phyloP scores from a whole-genome alignment of 768 basidiomycete species.

The Tricholomella constricta region DNA sequence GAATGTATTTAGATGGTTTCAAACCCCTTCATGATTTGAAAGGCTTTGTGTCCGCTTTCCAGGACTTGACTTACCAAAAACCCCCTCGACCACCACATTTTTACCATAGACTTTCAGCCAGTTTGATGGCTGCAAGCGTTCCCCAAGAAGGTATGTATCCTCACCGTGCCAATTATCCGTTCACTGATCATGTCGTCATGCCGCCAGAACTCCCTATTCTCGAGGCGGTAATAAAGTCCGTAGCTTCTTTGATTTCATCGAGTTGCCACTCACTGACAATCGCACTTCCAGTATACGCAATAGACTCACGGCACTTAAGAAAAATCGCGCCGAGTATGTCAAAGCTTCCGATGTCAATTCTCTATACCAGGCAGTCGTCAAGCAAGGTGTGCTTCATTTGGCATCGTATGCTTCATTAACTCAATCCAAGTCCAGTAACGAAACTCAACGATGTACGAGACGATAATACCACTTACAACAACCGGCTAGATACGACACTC shows the following conservation, averaged over 20 bases:
- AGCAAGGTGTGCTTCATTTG: conserved; percentile 67
- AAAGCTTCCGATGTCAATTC: conserved; percentile 91
- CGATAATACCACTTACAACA: conserved; percentile 72
- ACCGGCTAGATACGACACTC: conserved; percentile 92
- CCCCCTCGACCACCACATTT: not conserved
- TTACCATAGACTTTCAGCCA: conserved; percentile 4
- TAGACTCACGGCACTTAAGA: conserved; percentile 91
- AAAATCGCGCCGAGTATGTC: conserved; percentile 90
- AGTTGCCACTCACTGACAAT: conserved; percentile 13
- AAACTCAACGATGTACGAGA: conserved; percentile 90
- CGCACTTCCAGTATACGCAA: conserved; percentile 76
- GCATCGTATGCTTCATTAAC: not conserved
- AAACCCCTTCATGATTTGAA: conserved; percentile 2
- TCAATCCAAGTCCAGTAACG: conserved; percentile 56
- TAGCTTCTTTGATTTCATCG: conserved; percentile 19
- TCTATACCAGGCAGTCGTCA: conserved; percentile 91
- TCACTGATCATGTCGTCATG: conserved; percentile 24
- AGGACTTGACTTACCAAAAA: not conserved
- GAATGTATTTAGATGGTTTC: conserved; percentile 6
- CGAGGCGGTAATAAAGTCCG: conserved; percentile 89
- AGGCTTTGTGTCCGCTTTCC: not conserved
- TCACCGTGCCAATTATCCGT: conserved; percentile 12
- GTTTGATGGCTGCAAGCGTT: conserved; percentile 65
- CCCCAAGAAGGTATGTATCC: conserved; percentile 71
- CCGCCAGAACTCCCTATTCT: conserved; percentile 84